Base-by-base conservation (phyloP, 1,139 yeast genomes). In the Nakaseomyces delphensis region DNA sequence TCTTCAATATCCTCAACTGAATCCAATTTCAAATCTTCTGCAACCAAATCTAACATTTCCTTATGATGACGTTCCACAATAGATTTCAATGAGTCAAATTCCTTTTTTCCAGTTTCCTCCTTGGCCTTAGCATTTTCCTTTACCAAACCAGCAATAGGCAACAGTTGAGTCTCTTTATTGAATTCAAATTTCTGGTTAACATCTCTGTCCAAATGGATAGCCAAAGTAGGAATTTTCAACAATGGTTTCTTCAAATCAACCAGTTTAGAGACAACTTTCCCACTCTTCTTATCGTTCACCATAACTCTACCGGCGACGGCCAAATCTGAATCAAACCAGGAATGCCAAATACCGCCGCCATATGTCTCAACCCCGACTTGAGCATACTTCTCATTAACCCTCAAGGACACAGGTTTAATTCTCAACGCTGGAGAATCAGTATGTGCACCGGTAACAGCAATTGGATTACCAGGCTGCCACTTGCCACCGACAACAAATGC, bases 361-460 rank as follows among this genome's bases (percentile, higher is more conserved):
- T 91, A 91, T 41, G 81, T 77, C 62, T 91, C 98, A 4, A 91
- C 95, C 31, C 96, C 97, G 18, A 91, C 79, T 62, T 89, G 96
- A 48, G 79, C 73, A 55, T 80, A 91, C 0, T 95, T 95, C 54
- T 83, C 89, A 11, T 73, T 67, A 7, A 70, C 64, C 56, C 77
- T 77, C 55, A 79, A 77, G 23, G 95, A 84, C 36, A 83, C 70
- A n/a, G 98, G 98, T 66, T 91, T 91, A 54, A 91, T 77, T 55
- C 95, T 71, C 51, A 89, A 70, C 41, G 86, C 79, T n/a, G 98
- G 98, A 8, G 95, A 83, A 61, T 91, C 98, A 0, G 96, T 86
- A 59, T 87, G 96, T 3, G 95, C 95, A 23, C 97, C 98, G 35
- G 87, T 80, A 45, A 91, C 80, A 6, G 96, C 78, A 47, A 89